Percentiles rank a stretch among this genome's conserved stretches.
These are phyloP conservation scores for Haematococcus sp. DNA, from an alignment of 139 green algal genomes.

Conservation along the genomic window DNA sequence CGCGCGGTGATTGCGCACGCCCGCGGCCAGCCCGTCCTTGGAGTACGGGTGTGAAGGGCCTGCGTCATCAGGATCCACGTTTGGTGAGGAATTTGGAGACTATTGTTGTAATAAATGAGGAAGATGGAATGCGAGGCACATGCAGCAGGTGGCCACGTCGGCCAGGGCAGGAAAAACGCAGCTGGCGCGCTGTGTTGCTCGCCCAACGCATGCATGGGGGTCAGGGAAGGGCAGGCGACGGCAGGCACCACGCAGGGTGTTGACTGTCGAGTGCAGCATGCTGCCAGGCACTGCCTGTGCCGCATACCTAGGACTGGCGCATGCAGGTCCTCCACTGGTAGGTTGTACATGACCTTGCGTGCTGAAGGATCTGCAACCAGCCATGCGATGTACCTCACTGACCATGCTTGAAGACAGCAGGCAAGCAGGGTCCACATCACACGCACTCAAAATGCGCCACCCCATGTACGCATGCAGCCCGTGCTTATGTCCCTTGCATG, in stretches of 20 bases:
- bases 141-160: too few relatives aligned
- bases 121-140: too few relatives aligned
- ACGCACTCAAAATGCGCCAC: neutral
- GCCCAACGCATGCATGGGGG: too few relatives aligned
- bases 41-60: conserved; percentile 71
- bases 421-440: too few relatives aligned
- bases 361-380: conserved; percentile 59
- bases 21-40: conserved; percentile 70
- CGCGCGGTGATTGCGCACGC: conserved; percentile 77
- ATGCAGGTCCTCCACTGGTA: conserved; percentile 80
- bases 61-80: conserved; percentile 18
- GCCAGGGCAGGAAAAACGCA: too few relatives aligned
- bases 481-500: neutral
- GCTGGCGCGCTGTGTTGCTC: too few relatives aligned
- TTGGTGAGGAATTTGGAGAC: too few relatives aligned
- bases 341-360: conserved; percentile 72
- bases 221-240: too few relatives aligned
- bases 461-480: too few relatives aligned
- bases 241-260: neutral
- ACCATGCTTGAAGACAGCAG: too few relatives aligned
- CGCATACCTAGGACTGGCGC: conserved; percentile 66
- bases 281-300: neutral
- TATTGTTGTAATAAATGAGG: too few relatives aligned
- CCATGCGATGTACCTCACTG: too few relatives aligned
- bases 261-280: neutral